Evolutionary conservation across 2,329 filamentous ascomycete genomes (phyloP).

Genomic region (Diaporthe eres): DNA sequence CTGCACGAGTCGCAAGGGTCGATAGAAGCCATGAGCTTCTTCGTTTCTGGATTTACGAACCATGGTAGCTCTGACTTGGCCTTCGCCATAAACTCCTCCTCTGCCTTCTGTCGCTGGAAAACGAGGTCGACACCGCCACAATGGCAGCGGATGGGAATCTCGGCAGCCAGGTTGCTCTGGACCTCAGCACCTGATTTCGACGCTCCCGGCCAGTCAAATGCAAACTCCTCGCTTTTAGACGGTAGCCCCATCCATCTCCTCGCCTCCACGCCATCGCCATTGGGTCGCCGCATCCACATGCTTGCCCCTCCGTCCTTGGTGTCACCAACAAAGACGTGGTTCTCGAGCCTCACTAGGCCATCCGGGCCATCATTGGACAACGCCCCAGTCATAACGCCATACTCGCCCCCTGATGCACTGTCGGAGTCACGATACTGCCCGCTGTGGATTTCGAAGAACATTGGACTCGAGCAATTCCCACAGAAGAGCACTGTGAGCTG

Average conservation of each 20-base stretch:
- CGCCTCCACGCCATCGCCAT: slow-evolving; percentile 48
- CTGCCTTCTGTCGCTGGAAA: slow-evolving; percentile 51
- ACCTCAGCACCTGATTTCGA: slow-evolving; percentile 38
- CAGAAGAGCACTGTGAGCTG: slow-evolving; percentile 57
- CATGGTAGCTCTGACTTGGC: slow-evolving; percentile 53
- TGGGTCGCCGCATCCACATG: slow-evolving; percentile 58
- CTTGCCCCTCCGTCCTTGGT: slow-evolving; percentile 67
- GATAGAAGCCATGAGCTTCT: slow-evolving; percentile 56
- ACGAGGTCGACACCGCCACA: slow-evolving; percentile 62
- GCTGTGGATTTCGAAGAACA: slow-evolving; percentile 57
- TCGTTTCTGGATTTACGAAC: slow-evolving; percentile 59
- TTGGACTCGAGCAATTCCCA: slow-evolving; percentile 56
- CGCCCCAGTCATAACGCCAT: slow-evolving; percentile 56
- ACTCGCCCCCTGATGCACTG: slow-evolving; percentile 41
- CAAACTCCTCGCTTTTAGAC: slow-evolving; percentile 48
- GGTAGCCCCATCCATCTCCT: slow-evolving; percentile 48
- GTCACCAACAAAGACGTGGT: slow-evolving; percentile 63
- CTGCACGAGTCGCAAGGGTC: slow-evolving; percentile 66
- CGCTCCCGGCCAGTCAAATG: slow-evolving; percentile 46
- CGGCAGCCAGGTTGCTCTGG: slow-evolving; percentile 42
- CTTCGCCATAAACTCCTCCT: slow-evolving; percentile 47
- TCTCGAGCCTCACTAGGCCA: slow-evolving; percentile 50
- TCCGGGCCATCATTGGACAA: slow-evolving; percentile 50
- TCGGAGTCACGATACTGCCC: slow-evolving; percentile 31
- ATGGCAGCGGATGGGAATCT: slow-evolving; percentile 58